phyloP scores from a whole-genome alignment of 306 rosid species.

The Sechiopsis laciniata region DNA sequence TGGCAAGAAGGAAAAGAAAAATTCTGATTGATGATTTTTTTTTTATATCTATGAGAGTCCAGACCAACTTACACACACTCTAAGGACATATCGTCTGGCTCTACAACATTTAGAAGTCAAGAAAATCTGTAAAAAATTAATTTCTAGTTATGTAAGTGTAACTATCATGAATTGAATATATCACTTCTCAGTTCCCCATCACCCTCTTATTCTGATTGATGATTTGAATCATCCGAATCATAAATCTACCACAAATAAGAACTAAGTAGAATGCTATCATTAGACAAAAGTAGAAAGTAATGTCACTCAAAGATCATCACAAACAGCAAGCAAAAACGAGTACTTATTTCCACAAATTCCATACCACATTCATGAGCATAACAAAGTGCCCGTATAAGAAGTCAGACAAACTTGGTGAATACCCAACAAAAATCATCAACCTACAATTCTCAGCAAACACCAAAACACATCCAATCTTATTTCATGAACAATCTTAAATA shows the following conservation, averaged over 20 bases:
- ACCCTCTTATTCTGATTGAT: not conserved
- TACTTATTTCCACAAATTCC: not conserved
- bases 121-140: too few species aligned
- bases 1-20: not conserved
- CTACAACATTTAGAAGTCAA: too few species aligned
- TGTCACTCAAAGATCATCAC: conserved; percentile 5
- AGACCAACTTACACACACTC: too few species aligned
- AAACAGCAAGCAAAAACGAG: not conserved
- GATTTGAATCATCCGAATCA: not conserved
- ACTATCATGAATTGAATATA: too few species aligned
- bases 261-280: not conserved
- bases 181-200: too few species aligned
- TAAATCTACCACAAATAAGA: conserved; percentile 6
- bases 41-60: too few species aligned
- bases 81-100: too few species aligned
- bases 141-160: too few species aligned
- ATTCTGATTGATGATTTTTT: too few species aligned
- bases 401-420: too few species aligned
- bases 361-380: not conserved
- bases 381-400: not conserved
- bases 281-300: not conserved
- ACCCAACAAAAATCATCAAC: not conserved
- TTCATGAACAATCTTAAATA: conserved; percentile 4
- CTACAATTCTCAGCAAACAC: not conserved
- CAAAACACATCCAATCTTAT: not conserved